Evolutionary conservation across 1,284 basidiomycete genomes (phyloP).

Genomic region (Rhodofomes roseus): DNA sequence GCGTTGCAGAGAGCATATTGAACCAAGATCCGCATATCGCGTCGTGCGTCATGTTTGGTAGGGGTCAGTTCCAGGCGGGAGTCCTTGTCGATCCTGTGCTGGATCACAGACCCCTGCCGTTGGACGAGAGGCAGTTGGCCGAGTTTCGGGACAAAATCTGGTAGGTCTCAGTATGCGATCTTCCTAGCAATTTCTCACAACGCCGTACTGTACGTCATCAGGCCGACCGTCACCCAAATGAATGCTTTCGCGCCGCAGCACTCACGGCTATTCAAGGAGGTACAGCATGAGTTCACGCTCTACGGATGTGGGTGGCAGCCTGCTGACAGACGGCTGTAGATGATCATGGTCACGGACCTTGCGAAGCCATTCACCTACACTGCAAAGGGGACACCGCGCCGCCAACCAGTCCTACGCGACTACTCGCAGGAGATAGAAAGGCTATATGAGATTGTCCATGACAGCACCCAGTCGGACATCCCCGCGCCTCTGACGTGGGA

Average conservation of each 20-base stretch:
- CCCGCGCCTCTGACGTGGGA: slow-evolving; percentile 27
- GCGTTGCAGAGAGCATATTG: slow-evolving; percentile 30
- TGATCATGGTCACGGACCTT: slow-evolving; percentile 27
- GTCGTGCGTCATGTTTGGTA: slow-evolving; percentile 36
- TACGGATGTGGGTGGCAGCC: neutral
- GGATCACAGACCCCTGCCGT: slow-evolving; percentile 23
- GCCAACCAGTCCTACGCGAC: slow-evolving; percentile 20
- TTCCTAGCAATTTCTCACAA: neutral
- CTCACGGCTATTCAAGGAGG: slow-evolving; percentile 35
- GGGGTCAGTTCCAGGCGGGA: slow-evolving; percentile 34
- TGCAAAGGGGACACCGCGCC: slow-evolving; percentile 27
- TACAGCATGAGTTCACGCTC: neutral
- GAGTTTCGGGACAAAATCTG: slow-evolving; percentile 32
- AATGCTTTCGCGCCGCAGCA: slow-evolving; percentile 33
- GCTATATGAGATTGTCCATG: slow-evolving; percentile 18
- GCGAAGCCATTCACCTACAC: slow-evolving; percentile 29
- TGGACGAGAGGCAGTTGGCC: slow-evolving; percentile 18
- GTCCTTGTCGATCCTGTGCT: slow-evolving; percentile 33
- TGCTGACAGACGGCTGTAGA: slow-evolving; percentile 21
- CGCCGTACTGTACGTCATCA: no score
- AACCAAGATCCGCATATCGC: slow-evolving; percentile 26
- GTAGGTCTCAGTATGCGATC: slow-evolving; percentile 13
- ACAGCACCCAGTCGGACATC: slow-evolving; percentile 15
- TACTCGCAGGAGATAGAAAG: slow-evolving; percentile 29
- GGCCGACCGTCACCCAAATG: slow-evolving; percentile 31